phyloP scores from a whole-genome alignment of 2,329 filamentous ascomycete genomes.

The Colletotrichum sp. region DNA sequence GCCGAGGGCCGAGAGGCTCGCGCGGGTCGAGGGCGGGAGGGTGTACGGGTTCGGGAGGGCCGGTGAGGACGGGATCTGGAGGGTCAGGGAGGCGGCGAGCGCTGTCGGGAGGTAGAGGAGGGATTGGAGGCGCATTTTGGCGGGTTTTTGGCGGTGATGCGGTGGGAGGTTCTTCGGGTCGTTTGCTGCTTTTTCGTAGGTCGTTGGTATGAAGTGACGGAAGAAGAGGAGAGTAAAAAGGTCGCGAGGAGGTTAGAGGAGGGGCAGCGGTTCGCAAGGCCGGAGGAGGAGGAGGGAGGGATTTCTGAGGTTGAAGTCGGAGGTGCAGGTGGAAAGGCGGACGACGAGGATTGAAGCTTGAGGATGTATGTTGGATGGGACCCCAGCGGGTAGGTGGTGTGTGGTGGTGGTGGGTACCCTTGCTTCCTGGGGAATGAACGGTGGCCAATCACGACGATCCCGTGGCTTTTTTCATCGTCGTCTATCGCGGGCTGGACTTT shows the following conservation, averaged over 20 bases:
- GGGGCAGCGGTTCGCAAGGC: background rate
- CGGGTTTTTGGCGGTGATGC: background rate
- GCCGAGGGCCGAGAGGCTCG: constrained; percentile 56
- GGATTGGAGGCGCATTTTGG: constrained; percentile 40
- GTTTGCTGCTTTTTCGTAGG: background rate
- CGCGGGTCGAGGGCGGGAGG: constrained; percentile 71
- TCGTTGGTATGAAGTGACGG: background rate
- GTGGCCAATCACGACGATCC: constrained; percentile 7
- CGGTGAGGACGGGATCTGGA: constrained; percentile 45
- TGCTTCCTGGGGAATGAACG: background rate
- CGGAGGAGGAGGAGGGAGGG: background rate
- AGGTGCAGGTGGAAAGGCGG: background rate
- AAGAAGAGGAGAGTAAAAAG: background rate
- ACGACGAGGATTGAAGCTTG: background rate
- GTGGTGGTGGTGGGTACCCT: background rate
- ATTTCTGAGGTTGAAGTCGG: background rate
- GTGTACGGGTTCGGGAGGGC: constrained; percentile 52
- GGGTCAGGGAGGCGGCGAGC: constrained; percentile 45
- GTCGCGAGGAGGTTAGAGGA: background rate
- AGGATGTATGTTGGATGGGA: background rate
- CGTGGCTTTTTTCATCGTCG: background rate
- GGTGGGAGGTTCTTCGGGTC: background rate
- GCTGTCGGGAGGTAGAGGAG: constrained; percentile 37
- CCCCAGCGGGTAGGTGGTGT: background rate
- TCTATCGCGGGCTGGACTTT: background rate